phyloP scores from a whole-genome alignment of 306 rosid genomes.

The Ammopiptanthus mongolicus region DNA sequence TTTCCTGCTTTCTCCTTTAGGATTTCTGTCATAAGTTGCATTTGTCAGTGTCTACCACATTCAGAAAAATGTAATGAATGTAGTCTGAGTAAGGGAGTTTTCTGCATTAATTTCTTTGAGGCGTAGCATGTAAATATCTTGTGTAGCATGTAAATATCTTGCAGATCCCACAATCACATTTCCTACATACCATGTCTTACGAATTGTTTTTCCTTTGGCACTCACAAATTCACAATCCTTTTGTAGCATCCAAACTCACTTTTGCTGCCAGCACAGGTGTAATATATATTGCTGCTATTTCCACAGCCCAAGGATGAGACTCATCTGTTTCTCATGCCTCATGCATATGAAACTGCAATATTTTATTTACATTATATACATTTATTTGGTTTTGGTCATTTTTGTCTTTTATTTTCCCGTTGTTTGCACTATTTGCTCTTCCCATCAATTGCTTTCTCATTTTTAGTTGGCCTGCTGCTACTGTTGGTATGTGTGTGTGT shows the following conservation, averaged over 20 bases:
- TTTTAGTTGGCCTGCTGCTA: no score
- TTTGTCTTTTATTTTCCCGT: no score
- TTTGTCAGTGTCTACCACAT: conserved; percentile 14
- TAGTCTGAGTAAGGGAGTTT: background rate
- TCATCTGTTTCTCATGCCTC: conserved; percentile 77
- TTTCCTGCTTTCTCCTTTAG: background rate
- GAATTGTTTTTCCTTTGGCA: conserved; percentile 21
- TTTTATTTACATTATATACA: no score
- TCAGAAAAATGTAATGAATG: conserved; percentile 30
- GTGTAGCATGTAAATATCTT: conserved; percentile 7
- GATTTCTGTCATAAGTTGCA: conserved; percentile 22
- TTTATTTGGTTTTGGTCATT: no score
- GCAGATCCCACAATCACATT: conserved; percentile 30
- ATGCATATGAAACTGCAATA: conserved; percentile 49
- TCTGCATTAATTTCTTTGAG: conserved; percentile 26
- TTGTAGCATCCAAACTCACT: conserved; percentile 15
- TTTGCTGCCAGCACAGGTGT: no score
- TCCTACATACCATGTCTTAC: conserved; percentile 24
- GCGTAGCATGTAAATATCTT: conserved; percentile 26
- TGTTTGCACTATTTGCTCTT: no score
- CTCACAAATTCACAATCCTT: conserved; percentile 8
- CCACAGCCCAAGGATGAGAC: conserved; percentile 73
- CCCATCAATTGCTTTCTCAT: no score
- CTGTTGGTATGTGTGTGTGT: no score
- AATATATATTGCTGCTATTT: conserved; percentile 45